These are phyloP conservation scores for Penicillium sp. DNA, from an alignment of 2,329 filamentous ascomycete genomes.

Conservation along the genomic window DNA sequence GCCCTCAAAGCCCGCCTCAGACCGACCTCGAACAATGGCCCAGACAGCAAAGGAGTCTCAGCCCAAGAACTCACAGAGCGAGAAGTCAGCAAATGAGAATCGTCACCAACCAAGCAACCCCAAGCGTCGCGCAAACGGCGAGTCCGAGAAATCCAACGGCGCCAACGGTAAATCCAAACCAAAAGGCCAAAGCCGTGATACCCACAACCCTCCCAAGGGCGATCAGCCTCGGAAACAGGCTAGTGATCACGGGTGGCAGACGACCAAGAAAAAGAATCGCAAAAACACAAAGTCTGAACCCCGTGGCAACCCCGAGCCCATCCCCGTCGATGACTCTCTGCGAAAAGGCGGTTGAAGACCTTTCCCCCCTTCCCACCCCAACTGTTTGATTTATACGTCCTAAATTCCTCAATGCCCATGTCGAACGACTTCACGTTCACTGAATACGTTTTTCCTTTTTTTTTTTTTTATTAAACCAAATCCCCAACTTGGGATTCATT, in stretches of 20 bases:
- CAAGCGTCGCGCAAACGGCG: conserved; percentile 37
- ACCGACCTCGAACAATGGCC: conserved; percentile 25
- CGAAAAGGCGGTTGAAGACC: conserved; percentile 47
- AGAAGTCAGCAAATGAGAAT: conserved; percentile 27
- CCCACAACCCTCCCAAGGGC: conserved; percentile 14
- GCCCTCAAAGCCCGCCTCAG: conserved; percentile 22
- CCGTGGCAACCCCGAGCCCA: conserved; percentile 36
- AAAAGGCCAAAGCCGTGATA: conserved; percentile 35
- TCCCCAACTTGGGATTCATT: conserved; percentile 2
- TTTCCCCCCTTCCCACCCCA: background rate
- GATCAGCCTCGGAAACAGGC: conserved; percentile 29
- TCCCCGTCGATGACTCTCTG: conserved; percentile 46
- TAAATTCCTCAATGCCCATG: background rate
- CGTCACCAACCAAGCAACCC: conserved; percentile 31
- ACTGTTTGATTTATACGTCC: background rate
- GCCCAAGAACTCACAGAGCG: conserved; percentile 29
- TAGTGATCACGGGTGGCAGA: conserved; percentile 47
- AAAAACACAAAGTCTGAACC: conserved; percentile 39
- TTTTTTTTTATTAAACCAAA: background rate
- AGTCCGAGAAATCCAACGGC: conserved; percentile 39
- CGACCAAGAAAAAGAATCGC: conserved; percentile 46
- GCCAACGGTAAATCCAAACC: conserved; percentile 35
- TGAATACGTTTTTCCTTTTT: conserved; percentile 4
- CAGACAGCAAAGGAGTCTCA: conserved; percentile 35
- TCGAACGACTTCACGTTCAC: conserved; percentile 7